Evolutionary conservation across 441 rosid species (phyloP).

Genomic region (Aleurites moluccanus): DNA sequence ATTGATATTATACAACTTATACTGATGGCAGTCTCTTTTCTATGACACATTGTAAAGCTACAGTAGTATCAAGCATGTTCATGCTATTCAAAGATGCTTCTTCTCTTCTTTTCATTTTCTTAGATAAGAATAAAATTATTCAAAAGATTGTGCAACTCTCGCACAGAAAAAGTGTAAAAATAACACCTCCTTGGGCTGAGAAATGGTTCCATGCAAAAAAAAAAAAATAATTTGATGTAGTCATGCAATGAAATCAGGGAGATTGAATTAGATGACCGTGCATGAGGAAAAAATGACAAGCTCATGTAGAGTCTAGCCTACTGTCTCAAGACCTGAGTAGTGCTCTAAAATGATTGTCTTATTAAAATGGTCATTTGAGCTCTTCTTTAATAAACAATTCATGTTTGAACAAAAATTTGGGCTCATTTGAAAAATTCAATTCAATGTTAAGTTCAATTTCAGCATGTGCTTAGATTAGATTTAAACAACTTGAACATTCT

Average conservation of each 20-base stretch:
- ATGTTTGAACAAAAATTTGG: background rate
- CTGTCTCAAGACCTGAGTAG: background rate
- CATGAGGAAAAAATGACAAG: background rate
- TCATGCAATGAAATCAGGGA: background rate
- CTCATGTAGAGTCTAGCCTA: background rate
- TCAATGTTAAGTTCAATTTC: background rate
- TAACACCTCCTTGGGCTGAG: background rate
- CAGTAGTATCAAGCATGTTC: background rate
- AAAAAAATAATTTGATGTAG: background rate
- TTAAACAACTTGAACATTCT: background rate
- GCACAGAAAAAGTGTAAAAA: background rate
- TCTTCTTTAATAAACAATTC: background rate
- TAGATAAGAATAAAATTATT: background rate
- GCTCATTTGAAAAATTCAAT: background rate
- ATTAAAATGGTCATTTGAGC: background rate
- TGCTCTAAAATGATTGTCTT: background rate
- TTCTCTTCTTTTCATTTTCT: background rate
- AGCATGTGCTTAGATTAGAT: background rate
- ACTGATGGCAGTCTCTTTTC: background rate
- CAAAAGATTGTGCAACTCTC: background rate
- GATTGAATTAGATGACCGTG: background rate
- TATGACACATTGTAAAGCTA: background rate
- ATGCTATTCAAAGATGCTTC: background rate
- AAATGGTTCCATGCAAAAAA: background rate
- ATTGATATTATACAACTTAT: background rate